A percentile compares a stretch with the other conserved stretches of the same genome.
Conservation (phyloP, 192 early-diverging fungal species). For the Coemansia furcata region DNA sequence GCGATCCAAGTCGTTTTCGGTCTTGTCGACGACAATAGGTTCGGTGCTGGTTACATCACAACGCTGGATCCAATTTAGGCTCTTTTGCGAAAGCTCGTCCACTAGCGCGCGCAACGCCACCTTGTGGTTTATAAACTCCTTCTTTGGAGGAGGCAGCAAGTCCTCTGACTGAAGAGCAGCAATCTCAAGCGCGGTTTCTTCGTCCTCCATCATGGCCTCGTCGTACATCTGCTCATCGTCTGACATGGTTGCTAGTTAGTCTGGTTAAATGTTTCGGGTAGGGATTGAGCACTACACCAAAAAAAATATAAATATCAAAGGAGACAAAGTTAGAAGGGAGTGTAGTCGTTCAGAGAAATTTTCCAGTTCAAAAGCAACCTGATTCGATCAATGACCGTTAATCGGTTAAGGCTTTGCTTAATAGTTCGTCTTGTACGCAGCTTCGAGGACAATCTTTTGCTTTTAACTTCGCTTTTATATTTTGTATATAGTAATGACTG, state of each 20-base stretch:
- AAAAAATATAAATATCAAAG: neutral
- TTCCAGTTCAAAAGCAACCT: neutral
- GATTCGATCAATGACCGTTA: neutral
- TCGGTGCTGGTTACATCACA: constrained; percentile 60
- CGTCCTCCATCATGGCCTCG: constrained; percentile 39
- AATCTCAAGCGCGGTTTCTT: constrained; percentile 52
- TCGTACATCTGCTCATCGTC: constrained; percentile 24
- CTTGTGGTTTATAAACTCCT: constrained; percentile 43
- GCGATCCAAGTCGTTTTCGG: constrained; percentile 86
- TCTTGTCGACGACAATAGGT: constrained; percentile 59
- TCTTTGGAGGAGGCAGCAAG: constrained; percentile 21
- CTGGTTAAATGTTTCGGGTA: neutral
- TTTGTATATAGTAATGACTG: neutral
- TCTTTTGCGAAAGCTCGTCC: constrained; percentile 61
- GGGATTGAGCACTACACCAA: neutral
- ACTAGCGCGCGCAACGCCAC: constrained; percentile 59
- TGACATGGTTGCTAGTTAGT: constrained; percentile 11
- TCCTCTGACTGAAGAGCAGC: constrained; percentile 38
- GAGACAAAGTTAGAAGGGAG: neutral
- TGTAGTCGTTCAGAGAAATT: neutral
- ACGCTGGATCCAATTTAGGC: constrained; percentile 70
- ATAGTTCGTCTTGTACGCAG: neutral
- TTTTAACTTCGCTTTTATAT: neutral
- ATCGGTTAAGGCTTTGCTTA: neutral
- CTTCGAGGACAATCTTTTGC: neutral